A percentile compares a stretch with the other conserved stretches of the same genome.
These are phyloP conservation scores for Podospora fimiseda DNA, from an alignment of 495 filamentous ascomycete genomes.

Conservation along the genomic window DNA sequence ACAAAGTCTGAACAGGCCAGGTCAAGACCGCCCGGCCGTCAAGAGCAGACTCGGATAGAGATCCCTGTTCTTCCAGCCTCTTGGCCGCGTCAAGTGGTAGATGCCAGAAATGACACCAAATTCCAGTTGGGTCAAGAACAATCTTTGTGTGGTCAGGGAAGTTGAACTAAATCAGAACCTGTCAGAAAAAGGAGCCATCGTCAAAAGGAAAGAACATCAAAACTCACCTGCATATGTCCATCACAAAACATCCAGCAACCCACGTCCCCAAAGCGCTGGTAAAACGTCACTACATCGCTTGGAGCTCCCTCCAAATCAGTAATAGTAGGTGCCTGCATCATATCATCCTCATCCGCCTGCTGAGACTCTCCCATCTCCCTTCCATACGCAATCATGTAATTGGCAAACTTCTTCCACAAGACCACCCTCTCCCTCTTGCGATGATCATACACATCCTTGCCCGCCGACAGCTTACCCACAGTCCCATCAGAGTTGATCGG, in stretches of 20 bases:
- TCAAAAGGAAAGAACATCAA: background rate
- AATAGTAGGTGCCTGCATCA: conserved; percentile 45
- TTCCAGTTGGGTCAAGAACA: conserved; percentile 66
- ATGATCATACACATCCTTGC: conserved; percentile 55
- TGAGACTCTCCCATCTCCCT: conserved; percentile 43
- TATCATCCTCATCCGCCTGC: conserved; percentile 32
- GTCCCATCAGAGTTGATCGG: conserved; percentile 46
- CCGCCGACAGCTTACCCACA: conserved; percentile 44
- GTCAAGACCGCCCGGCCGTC: conserved; percentile 53
- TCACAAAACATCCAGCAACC: conserved; percentile 86
- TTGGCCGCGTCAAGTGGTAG: conserved; percentile 63
- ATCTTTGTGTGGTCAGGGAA: conserved; percentile 98
- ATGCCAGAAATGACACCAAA: conserved; percentile 79
- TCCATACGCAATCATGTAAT: conserved; percentile 75
- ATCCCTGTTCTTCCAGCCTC: conserved; percentile 54
- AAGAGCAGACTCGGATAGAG: conserved; percentile 60
- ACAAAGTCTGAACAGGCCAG: conserved; percentile 52
- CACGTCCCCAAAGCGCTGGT: conserved; percentile 80
- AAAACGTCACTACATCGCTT: conserved; percentile 73
- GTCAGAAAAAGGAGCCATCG: conserved; percentile 1
- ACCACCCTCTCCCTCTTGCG: conserved; percentile 67
- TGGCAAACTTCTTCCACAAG: conserved; percentile 86
- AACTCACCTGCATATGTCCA: conserved; percentile 62
- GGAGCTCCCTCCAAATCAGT: conserved; percentile 39
- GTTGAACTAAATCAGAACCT: conserved; percentile 81